Base-by-base conservation (phyloP, 257 asterid genomes). In the Solanum boliviense region DNA sequence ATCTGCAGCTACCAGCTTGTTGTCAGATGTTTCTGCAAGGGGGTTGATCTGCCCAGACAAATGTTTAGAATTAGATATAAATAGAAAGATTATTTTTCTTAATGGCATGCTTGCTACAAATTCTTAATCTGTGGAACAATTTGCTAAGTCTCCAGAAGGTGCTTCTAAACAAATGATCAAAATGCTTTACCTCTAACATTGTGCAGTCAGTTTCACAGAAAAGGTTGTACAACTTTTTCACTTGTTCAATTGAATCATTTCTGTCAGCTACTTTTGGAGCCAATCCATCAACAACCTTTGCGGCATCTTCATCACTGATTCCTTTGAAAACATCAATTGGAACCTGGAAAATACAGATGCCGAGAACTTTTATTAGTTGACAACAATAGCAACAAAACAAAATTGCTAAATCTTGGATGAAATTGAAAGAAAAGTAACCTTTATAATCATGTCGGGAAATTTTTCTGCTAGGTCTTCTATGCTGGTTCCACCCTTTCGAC, bases 141-240 rank as follows among this genome's bases (percentile, higher is more conserved):
- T 52, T 5, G 60, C 86, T 6, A 23, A 13, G 29, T 70, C 48
- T 38, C 44, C 23, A 38, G 70, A 60, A 21, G 46, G 58, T 32
- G 70, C 20, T 29, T 7, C 36, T 34, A 67, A 71, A 84, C 32
- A 86, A 76, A 65, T 81, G 62, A 41, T 29, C 35, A 87, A 82
- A 87, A 48, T 88, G 75, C 68, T 92, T 92, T 82, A 97, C 99
- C 95, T 97, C 99, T 90, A 97, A 91, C 89, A 97, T 27, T 52
- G 99, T 97, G 94, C 99, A 97, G 92, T 96, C 99, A 87, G 93
- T 91, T 92, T 94, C 93, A 92, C 98, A 95, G 95, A 97, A 97
- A 87, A 95, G 99, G 86, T 94, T 93, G 74, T 97, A 97, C 79
- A 97, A 88, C 93, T 96, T 96, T 93, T 97, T 97, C 94, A 97